Evolutionary conservation across 257 asterid species (phyloP).

Genomic region (Solanum medicagineum): DNA sequence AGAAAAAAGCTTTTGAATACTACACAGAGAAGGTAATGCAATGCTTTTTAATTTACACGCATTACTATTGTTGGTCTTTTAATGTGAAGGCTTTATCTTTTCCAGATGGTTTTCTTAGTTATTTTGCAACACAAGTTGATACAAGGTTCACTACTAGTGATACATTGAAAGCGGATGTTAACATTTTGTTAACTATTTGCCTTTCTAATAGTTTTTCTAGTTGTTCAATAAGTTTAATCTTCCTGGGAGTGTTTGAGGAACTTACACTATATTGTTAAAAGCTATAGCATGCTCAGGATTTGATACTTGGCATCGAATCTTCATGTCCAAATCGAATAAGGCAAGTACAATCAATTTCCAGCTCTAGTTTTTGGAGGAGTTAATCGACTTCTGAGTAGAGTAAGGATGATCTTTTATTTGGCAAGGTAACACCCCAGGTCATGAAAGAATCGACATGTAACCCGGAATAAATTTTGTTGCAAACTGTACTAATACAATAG

Average conservation of each 20-base stretch:
- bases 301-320: neutral
- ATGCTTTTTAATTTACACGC: neutral
- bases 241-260: neutral
- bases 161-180: neutral
- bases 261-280: neutral
- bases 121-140: neutral
- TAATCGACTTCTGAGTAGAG: neutral
- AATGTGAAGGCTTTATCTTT: neutral
- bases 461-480: neutral
- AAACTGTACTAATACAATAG: neutral
- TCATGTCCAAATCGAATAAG: neutral
- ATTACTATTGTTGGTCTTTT: neutral
- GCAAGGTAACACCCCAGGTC: neutral
- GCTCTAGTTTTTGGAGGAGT: neutral
- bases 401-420: neutral
- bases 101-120: neutral
- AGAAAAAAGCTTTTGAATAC: conserved; percentile 75
- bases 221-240: neutral
- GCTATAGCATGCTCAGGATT: neutral
- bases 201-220: neutral
- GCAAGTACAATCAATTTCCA: neutral
- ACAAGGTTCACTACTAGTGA: no score
- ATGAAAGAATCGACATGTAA: neutral
- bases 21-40: conserved; percentile 73
- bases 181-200: neutral